A percentile compares a stretch with the other conserved stretches of the same genome.
phyloP scores from a whole-genome alignment of 768 basidiomycete genomes.

The Exidia glandulosa region DNA sequence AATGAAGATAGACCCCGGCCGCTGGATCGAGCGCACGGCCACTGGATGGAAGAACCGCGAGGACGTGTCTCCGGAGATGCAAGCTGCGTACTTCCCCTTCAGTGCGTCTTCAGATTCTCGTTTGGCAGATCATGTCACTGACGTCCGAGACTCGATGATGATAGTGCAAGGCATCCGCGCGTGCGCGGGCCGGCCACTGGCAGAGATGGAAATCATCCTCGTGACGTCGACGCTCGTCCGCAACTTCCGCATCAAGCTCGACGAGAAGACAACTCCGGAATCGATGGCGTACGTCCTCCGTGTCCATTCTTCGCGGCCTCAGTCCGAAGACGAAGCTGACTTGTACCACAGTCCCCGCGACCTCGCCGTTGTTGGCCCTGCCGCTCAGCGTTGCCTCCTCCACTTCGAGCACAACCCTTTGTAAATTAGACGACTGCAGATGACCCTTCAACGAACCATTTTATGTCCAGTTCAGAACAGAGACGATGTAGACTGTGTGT shows the following conservation, averaged over 20 bases:
- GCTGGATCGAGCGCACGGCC: slow-evolving; percentile 47
- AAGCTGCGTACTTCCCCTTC: neutral
- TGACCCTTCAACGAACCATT: no score
- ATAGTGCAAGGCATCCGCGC: slow-evolving; percentile 53
- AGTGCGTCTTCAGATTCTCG: neutral
- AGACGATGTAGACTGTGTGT: no score
- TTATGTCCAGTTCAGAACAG: no score
- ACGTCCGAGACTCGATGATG: neutral
- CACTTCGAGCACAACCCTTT: no score
- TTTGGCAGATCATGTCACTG: neutral
- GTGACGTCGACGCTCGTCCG: slow-evolving; percentile 45
- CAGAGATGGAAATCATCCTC: slow-evolving; percentile 55
- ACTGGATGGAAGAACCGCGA: neutral
- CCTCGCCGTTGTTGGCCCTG: neutral
- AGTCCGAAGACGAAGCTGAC: neutral
- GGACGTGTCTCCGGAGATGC: neutral
- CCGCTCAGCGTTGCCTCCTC: neutral
- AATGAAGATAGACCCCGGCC: slow-evolving; percentile 68
- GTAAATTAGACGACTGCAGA: no score
- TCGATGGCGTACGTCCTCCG: neutral
- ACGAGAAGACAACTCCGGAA: neutral
- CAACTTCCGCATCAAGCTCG: slow-evolving; percentile 36
- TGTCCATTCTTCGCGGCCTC: neutral
- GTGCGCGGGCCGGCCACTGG: slow-evolving; percentile 69
- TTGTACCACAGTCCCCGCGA: neutral